These are phyloP conservation scores for Salvia sclarea DNA, from an alignment of 305 asterid genomes.

Conservation along the genomic window DNA sequence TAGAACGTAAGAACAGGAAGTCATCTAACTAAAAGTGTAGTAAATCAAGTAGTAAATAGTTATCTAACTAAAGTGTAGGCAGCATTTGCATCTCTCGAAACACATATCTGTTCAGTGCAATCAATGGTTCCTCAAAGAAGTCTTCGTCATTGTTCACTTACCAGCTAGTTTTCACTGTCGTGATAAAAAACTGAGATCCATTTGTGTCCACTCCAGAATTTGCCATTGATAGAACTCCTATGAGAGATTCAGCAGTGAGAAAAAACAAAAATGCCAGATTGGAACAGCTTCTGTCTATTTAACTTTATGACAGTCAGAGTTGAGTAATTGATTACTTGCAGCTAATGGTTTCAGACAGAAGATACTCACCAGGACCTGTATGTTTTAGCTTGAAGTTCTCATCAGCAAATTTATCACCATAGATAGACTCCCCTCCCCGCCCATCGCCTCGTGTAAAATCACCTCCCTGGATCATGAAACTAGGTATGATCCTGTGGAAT, in stretches of 20 bases:
- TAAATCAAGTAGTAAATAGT: background rate
- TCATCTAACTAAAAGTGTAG: no score
- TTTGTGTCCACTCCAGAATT: constrained; percentile 85
- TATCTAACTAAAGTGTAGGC: background rate
- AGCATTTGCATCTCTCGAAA: background rate
- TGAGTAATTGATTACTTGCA: background rate
- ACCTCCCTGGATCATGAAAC: constrained; percentile 95
- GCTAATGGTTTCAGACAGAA: background rate
- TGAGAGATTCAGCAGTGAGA: constrained; percentile 6
- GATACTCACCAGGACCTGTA: constrained; percentile 68
- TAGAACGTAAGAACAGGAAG: background rate
- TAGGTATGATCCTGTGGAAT: constrained; percentile 92
- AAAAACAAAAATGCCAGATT: background rate
- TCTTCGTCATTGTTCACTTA: constrained; percentile 32
- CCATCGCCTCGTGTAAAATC: constrained; percentile 93
- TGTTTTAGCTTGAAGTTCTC: constrained; percentile 86
- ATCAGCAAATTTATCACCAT: constrained; percentile 66
- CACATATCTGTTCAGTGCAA: background rate
- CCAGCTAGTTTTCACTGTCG: constrained; percentile 82
- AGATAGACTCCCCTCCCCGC: constrained; percentile 90
- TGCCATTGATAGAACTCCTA: constrained; percentile 90
- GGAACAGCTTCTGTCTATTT: background rate
- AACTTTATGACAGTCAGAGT: background rate
- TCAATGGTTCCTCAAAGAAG: background rate
- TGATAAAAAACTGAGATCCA: constrained; percentile 91